Evolutionary conservation across 2,329 filamentous ascomycete species (phyloP).

Genomic region (Neobulgaria alba): DNA sequence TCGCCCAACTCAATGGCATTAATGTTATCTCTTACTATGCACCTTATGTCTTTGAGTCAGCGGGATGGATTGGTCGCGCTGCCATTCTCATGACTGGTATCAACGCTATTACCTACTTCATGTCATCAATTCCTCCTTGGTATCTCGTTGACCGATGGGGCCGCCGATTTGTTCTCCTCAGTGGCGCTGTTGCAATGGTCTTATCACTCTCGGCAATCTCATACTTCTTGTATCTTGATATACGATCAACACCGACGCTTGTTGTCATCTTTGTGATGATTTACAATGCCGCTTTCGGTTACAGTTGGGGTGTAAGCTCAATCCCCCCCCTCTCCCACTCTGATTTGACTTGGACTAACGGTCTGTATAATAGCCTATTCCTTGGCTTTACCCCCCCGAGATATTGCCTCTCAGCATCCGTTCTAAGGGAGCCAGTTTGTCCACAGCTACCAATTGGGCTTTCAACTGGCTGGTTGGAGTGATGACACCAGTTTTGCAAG

Average conservation of each 20-base stretch:
- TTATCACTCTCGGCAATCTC: constrained; percentile 82
- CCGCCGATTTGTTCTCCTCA: constrained; percentile 79
- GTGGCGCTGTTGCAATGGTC: constrained; percentile 82
- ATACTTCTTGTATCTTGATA: constrained; percentile 88
- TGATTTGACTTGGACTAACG: too few species aligned
- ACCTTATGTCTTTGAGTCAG: constrained; percentile 90
- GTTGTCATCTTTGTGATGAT: constrained; percentile 96
- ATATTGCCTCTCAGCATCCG: constrained; percentile 94
- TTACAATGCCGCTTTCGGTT: constrained; percentile 95
- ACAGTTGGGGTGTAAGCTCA: constrained; percentile 95
- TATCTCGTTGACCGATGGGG: constrained; percentile 93
- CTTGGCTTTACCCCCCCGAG: constrained; percentile 98
- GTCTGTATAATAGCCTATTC: too few species aligned
- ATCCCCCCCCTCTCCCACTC: too few species aligned
- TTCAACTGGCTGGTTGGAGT: constrained; percentile 97
- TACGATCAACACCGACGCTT: constrained; percentile 66
- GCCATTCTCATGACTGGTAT: constrained; percentile 97
- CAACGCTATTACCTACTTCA: constrained; percentile 83
- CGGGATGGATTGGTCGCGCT: constrained; percentile 85
- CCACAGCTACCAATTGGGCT: constrained; percentile 94
- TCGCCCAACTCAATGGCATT: constrained; percentile 96
- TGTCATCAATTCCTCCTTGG: constrained; percentile 93
- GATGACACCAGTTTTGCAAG: constrained; percentile 87
- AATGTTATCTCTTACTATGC: constrained; percentile 99
- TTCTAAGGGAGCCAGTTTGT: constrained; percentile 92